A percentile compares a stretch with the other conserved stretches of the same genome.
phyloP scores from a whole-genome alignment of 257 asterid genomes.

The Plantago ovata region DNA sequence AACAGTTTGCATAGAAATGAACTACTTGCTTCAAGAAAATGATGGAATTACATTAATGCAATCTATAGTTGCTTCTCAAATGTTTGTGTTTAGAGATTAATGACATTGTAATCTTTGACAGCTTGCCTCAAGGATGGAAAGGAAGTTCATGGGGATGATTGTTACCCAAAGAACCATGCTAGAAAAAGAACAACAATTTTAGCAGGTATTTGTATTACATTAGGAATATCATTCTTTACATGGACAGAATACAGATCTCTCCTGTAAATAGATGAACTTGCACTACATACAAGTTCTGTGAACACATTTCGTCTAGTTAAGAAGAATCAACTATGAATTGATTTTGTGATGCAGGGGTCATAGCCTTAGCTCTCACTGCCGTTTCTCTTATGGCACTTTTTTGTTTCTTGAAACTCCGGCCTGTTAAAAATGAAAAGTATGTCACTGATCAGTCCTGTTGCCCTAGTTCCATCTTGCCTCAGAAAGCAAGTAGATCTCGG shows the following conservation, averaged over 20 bases:
- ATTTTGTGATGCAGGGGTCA: conserved; percentile 40
- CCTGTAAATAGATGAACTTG: not conserved
- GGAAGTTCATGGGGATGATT: conserved; percentile 45
- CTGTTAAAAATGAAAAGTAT: conserved; percentile 32
- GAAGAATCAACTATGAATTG: not conserved
- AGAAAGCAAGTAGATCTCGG: conserved; percentile 30
- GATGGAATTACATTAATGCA: too few relatives aligned
- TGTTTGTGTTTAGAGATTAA: not conserved
- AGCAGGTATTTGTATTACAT: conserved; percentile 32
- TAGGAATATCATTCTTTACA: not conserved
- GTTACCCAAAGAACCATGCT: conserved; percentile 33
- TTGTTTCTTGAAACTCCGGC: conserved; percentile 37
- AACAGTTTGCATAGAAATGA: too few relatives aligned
- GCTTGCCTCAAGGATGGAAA: conserved; percentile 59
- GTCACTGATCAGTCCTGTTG: conserved; percentile 26
- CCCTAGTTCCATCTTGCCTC: conserved; percentile 27
- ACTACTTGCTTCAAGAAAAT: too few relatives aligned
- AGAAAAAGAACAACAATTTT: conserved; percentile 39
- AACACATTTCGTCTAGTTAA: not conserved
- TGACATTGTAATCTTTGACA: conserved; percentile 25
- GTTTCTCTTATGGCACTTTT: conserved; percentile 42
- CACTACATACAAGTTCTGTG: not conserved
- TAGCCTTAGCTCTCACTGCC: conserved; percentile 40
- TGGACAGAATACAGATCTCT: not conserved
- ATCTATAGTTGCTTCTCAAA: not conserved